These are phyloP conservation scores for Coccomyxa subellipsoidea DNA, from an alignment of 163 green algal genomes.

Conservation along the genomic window DNA sequence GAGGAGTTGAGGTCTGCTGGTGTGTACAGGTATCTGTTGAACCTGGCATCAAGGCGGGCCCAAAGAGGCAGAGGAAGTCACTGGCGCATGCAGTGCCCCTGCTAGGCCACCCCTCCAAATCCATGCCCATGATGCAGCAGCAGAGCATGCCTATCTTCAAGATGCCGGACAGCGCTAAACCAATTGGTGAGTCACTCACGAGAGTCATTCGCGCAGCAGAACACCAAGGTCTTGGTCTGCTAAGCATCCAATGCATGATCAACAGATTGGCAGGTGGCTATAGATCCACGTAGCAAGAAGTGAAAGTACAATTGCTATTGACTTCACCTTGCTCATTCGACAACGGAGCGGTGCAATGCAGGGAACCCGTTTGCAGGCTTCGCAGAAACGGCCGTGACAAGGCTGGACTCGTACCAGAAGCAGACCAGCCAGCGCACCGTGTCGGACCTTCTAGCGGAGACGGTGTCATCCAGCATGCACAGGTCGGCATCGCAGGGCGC, in stretches of 20 bases:
- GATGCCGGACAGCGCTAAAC: not conserved
- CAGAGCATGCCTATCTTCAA: not conserved
- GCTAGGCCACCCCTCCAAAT: not conserved
- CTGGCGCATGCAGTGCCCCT: not conserved
- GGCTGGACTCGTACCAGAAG: not conserved
- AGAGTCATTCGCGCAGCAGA: not conserved
- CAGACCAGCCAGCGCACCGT: not conserved
- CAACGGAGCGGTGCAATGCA: no score
- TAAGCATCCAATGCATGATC: no score
- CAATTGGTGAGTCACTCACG: not conserved
- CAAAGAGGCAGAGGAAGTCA: not conserved
- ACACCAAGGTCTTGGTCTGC: no score
- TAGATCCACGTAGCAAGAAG: no score
- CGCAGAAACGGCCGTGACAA: not conserved
- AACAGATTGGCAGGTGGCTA: not conserved
- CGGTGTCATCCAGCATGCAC: not conserved
- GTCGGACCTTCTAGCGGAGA: not conserved
- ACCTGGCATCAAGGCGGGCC: not conserved
- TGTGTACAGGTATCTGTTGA: not conserved
- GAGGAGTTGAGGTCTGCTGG: not conserved
- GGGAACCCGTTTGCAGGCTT: not conserved
- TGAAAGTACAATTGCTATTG: no score
- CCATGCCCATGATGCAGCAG: not conserved
- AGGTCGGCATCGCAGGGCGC: not conserved
- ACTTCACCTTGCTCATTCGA: no score